These are phyloP conservation scores for Penicillium digitatum DNA, from an alignment of 2,329 filamentous ascomycete genomes.

Conservation along the genomic window DNA sequence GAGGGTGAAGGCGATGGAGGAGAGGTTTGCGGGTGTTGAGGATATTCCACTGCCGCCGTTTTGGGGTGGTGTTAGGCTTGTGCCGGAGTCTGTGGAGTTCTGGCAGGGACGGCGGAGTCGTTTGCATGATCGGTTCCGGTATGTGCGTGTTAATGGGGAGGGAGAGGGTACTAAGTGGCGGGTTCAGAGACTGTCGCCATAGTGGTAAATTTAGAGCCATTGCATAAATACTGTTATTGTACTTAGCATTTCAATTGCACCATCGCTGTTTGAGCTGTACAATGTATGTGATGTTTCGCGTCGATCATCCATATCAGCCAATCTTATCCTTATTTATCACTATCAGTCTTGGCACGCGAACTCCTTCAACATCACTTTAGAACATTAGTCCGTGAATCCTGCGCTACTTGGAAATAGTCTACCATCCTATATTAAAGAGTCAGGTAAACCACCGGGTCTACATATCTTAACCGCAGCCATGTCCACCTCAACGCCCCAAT, in stretches of 20 bases:
- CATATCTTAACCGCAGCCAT: conserved; percentile 1
- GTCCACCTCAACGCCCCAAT: not conserved
- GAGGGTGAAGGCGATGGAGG: conserved; percentile 72
- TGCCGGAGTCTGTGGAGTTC: conserved; percentile 87
- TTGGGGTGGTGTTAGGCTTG: conserved; percentile 86
- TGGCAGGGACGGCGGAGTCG: conserved; percentile 90
- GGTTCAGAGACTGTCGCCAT: conserved; percentile 41
- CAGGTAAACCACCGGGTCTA: not conserved
- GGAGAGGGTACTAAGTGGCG: conserved; percentile 35
- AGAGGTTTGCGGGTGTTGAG: conserved; percentile 68
- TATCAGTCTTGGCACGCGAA: conserved; percentile 16
- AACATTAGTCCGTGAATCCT: not conserved
- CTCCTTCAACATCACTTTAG: conserved; percentile 6
- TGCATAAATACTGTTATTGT: not conserved
- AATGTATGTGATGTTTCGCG: not conserved
- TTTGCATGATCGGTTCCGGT: conserved; percentile 89
- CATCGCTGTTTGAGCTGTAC: not conserved
- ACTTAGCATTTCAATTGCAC: not conserved
- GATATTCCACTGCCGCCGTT: conserved; percentile 87
- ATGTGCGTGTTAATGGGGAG: conserved; percentile 67
- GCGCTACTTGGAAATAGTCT: conserved; percentile 5
- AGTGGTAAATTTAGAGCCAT: conserved; percentile 2
- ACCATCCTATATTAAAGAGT: not conserved
- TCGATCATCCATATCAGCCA: conserved; percentile 10
- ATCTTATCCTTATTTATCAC: conserved; percentile 8